These are phyloP conservation scores for Candida endomychidarum DNA, from an alignment of 805 yeast genomes.

Conservation along the genomic window DNA sequence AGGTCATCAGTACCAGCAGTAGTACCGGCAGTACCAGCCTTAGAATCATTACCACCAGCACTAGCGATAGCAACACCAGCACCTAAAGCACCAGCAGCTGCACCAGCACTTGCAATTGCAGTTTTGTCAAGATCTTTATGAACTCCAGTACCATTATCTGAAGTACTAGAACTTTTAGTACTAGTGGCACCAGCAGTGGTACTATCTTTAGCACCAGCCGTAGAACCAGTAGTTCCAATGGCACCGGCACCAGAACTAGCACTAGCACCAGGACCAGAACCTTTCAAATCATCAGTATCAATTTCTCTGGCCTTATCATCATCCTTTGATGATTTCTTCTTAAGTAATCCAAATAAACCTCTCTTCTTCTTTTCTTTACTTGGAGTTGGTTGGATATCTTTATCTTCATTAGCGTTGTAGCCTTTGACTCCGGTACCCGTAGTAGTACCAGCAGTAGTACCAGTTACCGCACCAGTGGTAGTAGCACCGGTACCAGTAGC, in stretches of 20 bases:
- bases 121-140: conserved; percentile 5
- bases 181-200: conserved; percentile 37
- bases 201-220: neutral
- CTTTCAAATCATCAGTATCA: too few relatives aligned
- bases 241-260: too few relatives aligned
- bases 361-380: conserved; percentile 2
- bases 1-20: conserved; percentile 1
- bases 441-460: too few relatives aligned
- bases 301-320: neutral
- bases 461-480: neutral
- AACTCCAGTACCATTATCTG: conserved; percentile 2
- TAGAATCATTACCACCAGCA: neutral
- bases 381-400: neutral
- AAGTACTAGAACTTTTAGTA: too few relatives aligned
- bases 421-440: too few relatives aligned
- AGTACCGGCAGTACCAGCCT: neutral
- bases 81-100: conserved; percentile 2
- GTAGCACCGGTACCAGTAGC: conserved; percentile 3
- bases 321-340: neutral
- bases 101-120: conserved; percentile 8
- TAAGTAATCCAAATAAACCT: conserved; percentile 6
- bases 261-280: too few relatives aligned
- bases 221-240: neutral
- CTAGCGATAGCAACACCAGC: neutral
- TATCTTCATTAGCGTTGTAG: neutral